Evolutionary conservation across 2,329 filamentous ascomycete species (phyloP).

Genomic region (Cladosporium sp.): DNA sequence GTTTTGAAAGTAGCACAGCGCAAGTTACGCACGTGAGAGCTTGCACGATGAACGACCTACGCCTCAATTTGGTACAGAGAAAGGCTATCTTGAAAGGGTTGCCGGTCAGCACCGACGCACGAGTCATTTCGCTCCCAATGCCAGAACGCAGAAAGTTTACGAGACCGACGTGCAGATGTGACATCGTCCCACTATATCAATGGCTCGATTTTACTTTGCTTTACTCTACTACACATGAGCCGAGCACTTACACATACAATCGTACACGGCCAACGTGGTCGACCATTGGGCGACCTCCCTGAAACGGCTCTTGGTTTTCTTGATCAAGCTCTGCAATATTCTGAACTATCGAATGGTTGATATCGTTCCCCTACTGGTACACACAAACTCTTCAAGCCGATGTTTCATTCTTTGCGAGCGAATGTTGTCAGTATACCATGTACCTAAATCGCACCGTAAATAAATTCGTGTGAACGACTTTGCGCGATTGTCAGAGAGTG

Average conservation of each 20-base stretch:
- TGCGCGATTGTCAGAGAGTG: neutral
- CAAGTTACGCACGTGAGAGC: neutral
- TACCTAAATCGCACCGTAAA: neutral
- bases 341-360: neutral
- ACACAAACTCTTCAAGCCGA: neutral
- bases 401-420: neutral
- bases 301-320: neutral
- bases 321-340: neutral
- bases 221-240: neutral
- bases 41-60: neutral
- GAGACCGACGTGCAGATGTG: neutral
- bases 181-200: neutral
- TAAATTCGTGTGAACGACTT: neutral
- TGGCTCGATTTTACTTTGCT: neutral
- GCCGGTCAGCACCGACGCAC: neutral
- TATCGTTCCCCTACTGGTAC: neutral
- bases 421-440: neutral
- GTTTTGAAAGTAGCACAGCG: neutral
- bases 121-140: neutral
- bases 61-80: neutral
- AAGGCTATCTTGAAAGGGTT: neutral
- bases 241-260: neutral
- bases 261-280: neutral
- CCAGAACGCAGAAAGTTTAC: neutral
- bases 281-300: neutral